Percentiles rank a stretch among this genome's conserved stretches.
Conservation (phyloP, 2,329 filamentous ascomycete species). For the Xylaria polymorpha region DNA sequence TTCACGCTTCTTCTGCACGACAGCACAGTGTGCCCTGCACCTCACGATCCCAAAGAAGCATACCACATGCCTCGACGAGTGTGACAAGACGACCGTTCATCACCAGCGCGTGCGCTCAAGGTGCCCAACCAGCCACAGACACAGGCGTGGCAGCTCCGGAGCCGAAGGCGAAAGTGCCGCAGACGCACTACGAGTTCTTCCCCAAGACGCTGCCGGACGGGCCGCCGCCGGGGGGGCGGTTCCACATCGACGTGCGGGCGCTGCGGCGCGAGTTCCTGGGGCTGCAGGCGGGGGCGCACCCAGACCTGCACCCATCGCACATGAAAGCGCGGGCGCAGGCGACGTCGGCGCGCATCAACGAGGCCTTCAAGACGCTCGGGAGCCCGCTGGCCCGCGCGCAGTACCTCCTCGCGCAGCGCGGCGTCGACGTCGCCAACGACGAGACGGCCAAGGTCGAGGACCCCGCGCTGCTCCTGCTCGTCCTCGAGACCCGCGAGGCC, state of each 20-base stretch:
- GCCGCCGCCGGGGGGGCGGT: constrained; percentile 80
- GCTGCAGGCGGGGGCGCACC: constrained; percentile 81
- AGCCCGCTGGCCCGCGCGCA: constrained; percentile 86
- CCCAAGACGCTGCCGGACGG: constrained; percentile 80
- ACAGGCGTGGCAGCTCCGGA: no score
- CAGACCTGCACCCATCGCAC: constrained; percentile 71
- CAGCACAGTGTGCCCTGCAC: not conserved
- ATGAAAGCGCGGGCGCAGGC: constrained; percentile 75
- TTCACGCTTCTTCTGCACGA: not conserved
- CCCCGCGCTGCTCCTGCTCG: constrained; percentile 77
- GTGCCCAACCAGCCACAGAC: not conserved
- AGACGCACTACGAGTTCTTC: constrained; percentile 89
- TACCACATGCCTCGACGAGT: not conserved
- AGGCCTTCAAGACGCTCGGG: constrained; percentile 86
- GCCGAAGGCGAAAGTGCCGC: constrained; percentile 36
- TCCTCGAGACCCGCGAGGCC: constrained; percentile 81
- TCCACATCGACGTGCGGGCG: constrained; percentile 75
- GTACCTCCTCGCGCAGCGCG: constrained; percentile 79
- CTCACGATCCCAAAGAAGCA: not conserved
- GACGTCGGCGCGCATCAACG: constrained; percentile 85
- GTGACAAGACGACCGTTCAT: constrained; percentile 11
- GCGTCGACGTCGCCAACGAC: constrained; percentile 82
- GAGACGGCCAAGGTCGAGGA: constrained; percentile 77
- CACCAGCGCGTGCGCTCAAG: constrained; percentile 2
- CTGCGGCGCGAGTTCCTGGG: constrained; percentile 88